These are phyloP conservation scores for Taphrina betulina DNA, from an alignment of 1,139 yeast species.

Conservation along the genomic window DNA sequence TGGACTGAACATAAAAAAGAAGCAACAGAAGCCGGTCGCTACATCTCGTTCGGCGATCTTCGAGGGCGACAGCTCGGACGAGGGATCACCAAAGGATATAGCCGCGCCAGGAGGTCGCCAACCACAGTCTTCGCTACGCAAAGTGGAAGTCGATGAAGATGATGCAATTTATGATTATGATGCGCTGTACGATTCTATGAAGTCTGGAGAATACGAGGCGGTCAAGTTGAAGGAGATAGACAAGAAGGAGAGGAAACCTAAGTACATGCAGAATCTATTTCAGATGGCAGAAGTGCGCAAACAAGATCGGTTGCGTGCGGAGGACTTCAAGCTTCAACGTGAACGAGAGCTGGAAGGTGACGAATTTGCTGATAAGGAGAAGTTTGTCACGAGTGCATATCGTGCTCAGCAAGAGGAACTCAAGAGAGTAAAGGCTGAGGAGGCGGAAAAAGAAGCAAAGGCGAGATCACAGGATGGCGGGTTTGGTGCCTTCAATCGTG, in stretches of 20 bases:
- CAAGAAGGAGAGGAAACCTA: slow-evolving; percentile 42
- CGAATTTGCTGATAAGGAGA: slow-evolving; percentile 48
- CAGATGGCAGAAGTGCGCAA: slow-evolving; percentile 49
- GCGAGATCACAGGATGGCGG: slow-evolving; percentile 31
- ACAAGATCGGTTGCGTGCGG: slow-evolving; percentile 46
- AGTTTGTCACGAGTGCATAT: slow-evolving; percentile 51
- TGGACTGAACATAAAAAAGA: slow-evolving; percentile 22
- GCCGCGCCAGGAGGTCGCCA: background rate
- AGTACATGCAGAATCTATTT: slow-evolving; percentile 47
- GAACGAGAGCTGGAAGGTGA: slow-evolving; percentile 47
- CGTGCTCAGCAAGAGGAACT: slow-evolving; percentile 46
- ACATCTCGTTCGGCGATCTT: background rate
- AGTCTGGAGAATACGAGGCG: slow-evolving; percentile 40
- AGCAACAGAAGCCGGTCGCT: no score
- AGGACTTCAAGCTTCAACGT: slow-evolving; percentile 42
- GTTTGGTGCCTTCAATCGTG: slow-evolving; percentile 39
- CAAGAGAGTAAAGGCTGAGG: slow-evolving; percentile 40
- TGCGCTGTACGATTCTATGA: slow-evolving; percentile 47
- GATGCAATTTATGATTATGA: slow-evolving; percentile 44
- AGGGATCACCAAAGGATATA: background rate
- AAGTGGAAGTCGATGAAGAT: slow-evolving; percentile 1
- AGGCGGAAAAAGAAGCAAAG: slow-evolving; percentile 39
- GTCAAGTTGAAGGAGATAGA: slow-evolving; percentile 29
- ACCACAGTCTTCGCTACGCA: slow-evolving; percentile 9
- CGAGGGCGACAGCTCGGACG: no score